Evolutionary conservation across 306 rosid genomes (phyloP).

Genomic region (Potentilla sterilis): DNA sequence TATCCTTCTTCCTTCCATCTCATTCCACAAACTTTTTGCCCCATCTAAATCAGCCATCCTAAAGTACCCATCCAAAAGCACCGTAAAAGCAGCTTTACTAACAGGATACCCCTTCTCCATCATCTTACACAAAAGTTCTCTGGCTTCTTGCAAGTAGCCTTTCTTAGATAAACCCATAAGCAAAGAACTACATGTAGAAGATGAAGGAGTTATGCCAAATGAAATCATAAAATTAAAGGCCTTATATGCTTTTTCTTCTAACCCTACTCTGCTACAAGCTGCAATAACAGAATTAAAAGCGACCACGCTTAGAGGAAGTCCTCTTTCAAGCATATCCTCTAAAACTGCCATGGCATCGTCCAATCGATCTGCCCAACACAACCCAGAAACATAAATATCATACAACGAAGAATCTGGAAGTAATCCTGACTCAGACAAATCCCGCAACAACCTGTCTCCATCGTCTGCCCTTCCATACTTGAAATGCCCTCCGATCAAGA

Average conservation of each 20-base stretch:
- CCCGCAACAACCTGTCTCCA: slow-evolving; percentile 45
- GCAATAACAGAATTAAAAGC: slow-evolving; percentile 72
- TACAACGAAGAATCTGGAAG: slow-evolving; percentile 40
- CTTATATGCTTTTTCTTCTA: slow-evolving; percentile 55
- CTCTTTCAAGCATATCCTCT: slow-evolving; percentile 60
- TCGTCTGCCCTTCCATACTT: slow-evolving; percentile 68
- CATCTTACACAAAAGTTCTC: slow-evolving; percentile 52
- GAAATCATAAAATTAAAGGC: slow-evolving; percentile 47
- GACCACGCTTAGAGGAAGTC: slow-evolving; percentile 50
- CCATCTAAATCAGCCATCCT: slow-evolving; percentile 50
- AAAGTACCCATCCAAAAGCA: slow-evolving; percentile 66
- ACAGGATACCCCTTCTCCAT: slow-evolving; percentile 60
- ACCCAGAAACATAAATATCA: slow-evolving; percentile 49
- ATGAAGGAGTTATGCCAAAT: slow-evolving; percentile 53
- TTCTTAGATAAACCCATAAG: slow-evolving; percentile 59
- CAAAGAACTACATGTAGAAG: slow-evolving; percentile 65
- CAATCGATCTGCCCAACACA: slow-evolving; percentile 69
- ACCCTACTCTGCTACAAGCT: slow-evolving; percentile 62
- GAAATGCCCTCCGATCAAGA: slow-evolving; percentile 61
- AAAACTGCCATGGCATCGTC: slow-evolving; percentile 52
- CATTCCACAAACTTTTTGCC: slow-evolving; percentile 66
- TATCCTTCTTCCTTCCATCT: slow-evolving; percentile 55
- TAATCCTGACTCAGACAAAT: slow-evolving; percentile 33
- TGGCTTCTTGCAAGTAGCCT: slow-evolving; percentile 60
- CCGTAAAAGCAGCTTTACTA: slow-evolving; percentile 53